Base-by-base conservation (phyloP, 2,329 filamentous ascomycete species). In the Trichoderma sp. region DNA sequence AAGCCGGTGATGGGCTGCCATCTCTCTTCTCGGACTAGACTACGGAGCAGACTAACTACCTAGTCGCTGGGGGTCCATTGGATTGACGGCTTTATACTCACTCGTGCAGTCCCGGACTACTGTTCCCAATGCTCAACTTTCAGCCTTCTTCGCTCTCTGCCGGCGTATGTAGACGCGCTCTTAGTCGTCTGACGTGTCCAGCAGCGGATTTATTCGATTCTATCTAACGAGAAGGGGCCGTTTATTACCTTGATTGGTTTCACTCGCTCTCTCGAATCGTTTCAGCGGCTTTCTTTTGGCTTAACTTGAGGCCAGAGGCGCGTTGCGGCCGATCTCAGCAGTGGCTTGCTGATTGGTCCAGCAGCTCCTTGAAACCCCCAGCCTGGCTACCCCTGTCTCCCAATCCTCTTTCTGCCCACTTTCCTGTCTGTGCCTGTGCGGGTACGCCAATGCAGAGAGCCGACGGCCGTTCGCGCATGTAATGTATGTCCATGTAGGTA, bases 301-400 rank as follows among this genome's bases (percentile, higher is more conserved):
- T n/a, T 47, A 61, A 72, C 57, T 68, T 68, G 56, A 51, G 51
- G 64, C 53, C 62, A 61, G 43, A 72, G 36, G 66, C 63, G 70
- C 21, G 47, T 72, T 64, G 65, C 56, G 61, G 64, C 58, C 63
- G 64, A 72, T 53, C 63, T 56, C 61, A 64, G 70, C 70, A 32
- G 66, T 57, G 36, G 60, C 32, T 26, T 61, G 56, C 57, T 70
- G 66, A 70, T 70, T 70, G 66, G 66, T 34, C 57, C 43, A 70
- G 56, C n/a, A 70, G 66, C 66, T 70, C 66, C 66, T 70, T 70
- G 66, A 70, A 70, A 70, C 66, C 57, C 64, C 64, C 66, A 70
- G 66, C 57, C 66, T 51, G 66, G 26, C 36, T 47, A 70, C 57
- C 66, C 66, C 66, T 70, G 66, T 53, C 57, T 30, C 28, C 32